phyloP scores from a whole-genome alignment of 768 basidiomycete species.

The Naganishia friedmannii region DNA sequence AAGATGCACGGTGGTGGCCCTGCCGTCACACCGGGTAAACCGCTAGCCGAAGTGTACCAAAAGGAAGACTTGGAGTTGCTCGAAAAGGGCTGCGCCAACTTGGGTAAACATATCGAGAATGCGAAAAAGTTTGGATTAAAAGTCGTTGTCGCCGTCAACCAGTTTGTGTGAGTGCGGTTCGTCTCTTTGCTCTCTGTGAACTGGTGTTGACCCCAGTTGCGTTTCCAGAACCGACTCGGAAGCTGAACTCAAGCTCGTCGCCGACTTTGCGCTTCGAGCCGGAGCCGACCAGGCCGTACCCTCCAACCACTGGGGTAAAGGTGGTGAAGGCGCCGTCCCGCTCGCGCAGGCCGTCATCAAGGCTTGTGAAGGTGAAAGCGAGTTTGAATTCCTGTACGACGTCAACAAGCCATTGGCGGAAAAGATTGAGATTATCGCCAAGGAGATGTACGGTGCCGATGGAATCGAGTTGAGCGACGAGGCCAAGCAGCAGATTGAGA shows the following conservation, averaged over 20 bases:
- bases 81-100: constrained; percentile 86
- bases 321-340: constrained; percentile 81
- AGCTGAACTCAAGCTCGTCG: constrained; percentile 82
- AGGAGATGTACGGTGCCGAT: constrained; percentile 90
- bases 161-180: constrained; percentile 72
- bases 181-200: neutral
- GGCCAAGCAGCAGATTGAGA: constrained; percentile 79
- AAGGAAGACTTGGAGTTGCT: constrained; percentile 87
- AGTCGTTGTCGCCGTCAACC: constrained; percentile 92
- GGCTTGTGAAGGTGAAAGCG: constrained; percentile 70
- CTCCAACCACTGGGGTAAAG: constrained; percentile 96
- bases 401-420: constrained; percentile 74
- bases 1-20: constrained; percentile 99
- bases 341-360: constrained; percentile 89
- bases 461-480: constrained; percentile 81
- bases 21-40: constrained; percentile 91
- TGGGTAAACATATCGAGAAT: constrained; percentile 90
- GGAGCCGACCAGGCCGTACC: constrained; percentile 94
- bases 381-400: constrained; percentile 91
- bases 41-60: constrained; percentile 87
- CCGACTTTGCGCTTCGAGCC: constrained; percentile 70
- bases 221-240: constrained; percentile 72
- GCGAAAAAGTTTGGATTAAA: constrained; percentile 93
- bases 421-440: constrained; percentile 83
- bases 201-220: neutral